Evolutionary conservation across 2,329 filamentous ascomycete genomes (phyloP), one percentile per base, ranked within the genome.

Genomic region (Hymenoscyphus fraxineus): DNA sequence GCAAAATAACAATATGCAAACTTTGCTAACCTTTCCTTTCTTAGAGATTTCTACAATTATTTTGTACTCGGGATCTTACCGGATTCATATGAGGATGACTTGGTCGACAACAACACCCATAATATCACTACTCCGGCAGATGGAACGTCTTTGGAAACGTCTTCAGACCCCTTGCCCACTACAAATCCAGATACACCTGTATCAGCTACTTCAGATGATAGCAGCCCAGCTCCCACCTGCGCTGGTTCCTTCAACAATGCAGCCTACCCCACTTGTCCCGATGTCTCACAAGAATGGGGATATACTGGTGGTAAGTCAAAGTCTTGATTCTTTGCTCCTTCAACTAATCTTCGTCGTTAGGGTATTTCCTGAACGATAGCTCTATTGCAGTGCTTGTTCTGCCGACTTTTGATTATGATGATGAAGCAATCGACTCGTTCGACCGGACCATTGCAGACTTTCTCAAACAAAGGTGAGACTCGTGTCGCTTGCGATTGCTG

Each of bases 361-460:
- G 71, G 6, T 73, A 73, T 47, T 72, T 72, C 40, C 65, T 73
- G 6, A 63, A 67, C 6, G 40, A 60, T n/a, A 41, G 58, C 4
- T 68, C 51, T 16, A 71, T 74, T 10, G 75, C 74, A 2, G 75
- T 80, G 0, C 69, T 80, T 10, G 78, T 76, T 60, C 76, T 80
- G 51, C 78, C 78, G 0, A 76, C 67, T 59, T 80, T 80, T 59
- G 66, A 74, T 7, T 70, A 73, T 59, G 68, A 65, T 38, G 70
- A 63, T 1, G 69, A 70, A 5, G 72, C 68, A 2, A 61, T 68
- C 19, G 71, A 69, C 22, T 72, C 71, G 1, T 78, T 78, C 62
- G 70, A 69, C 12, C 44, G 64, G 19, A 69, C 76, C 5, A 72
- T 79, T 22, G 35, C 64, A 1, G 56, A 75, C 0, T 78, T 86